Percentiles rank a stretch among this genome's conserved stretches.
These are phyloP conservation scores for Vishniacozyma victoriae DNA, from an alignment of 768 basidiomycete genomes.

Conservation along the genomic window DNA sequence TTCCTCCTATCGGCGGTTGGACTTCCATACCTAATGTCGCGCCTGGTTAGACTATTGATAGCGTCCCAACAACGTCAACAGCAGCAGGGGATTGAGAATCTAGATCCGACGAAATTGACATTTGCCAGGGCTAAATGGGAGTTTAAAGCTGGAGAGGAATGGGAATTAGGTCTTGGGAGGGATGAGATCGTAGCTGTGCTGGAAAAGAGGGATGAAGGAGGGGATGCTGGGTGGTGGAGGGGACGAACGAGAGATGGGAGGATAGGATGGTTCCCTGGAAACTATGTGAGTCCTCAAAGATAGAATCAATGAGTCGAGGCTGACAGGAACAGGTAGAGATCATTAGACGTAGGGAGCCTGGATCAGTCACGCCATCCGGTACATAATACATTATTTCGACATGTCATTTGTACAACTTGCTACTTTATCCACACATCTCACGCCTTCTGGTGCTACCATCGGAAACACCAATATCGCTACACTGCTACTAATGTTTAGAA, in stretches of 20 bases:
- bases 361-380: no score
- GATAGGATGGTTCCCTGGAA: constrained; percentile 90
- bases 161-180: constrained; percentile 73
- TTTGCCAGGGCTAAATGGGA: constrained; percentile 78
- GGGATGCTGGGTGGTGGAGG: constrained; percentile 86
- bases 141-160: constrained; percentile 66
- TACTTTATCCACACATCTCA: no score
- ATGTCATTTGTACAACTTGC: no score
- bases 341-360: no score
- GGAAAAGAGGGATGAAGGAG: constrained; percentile 69
- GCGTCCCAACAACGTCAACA: constrained; percentile 46
- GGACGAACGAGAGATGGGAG: constrained; percentile 85
- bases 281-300: constrained; percentile 59
- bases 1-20: constrained; percentile 93
- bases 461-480: no score
- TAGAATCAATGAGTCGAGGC: no score
- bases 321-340: no score
- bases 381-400: no score
- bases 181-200: constrained; percentile 92
- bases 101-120: constrained; percentile 69
- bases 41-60: constrained; percentile 71
- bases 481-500: no score
- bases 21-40: constrained; percentile 86
- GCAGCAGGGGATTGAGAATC: constrained; percentile 7
- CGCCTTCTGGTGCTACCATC: no score